Evolutionary conservation across 2,329 filamentous ascomycete genomes (phyloP), one percentile per base, ranked within the genome.

Genomic region (Blastomyces parvus): DNA sequence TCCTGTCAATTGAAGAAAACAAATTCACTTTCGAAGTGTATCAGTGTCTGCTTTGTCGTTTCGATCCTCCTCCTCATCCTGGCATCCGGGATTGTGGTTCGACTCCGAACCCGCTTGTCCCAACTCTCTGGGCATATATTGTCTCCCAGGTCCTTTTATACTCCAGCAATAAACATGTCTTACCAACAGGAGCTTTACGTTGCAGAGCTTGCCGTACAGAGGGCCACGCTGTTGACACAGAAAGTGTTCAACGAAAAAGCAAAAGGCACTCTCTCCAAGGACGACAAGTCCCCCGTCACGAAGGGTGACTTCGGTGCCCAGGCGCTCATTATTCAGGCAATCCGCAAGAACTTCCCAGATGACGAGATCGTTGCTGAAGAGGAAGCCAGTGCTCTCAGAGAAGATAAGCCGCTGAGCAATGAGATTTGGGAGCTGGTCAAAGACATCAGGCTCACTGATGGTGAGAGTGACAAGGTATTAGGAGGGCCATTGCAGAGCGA

Each of bases 261-360:
- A 70, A 97, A 97, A 80, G 93, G 93, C 70, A 97, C 94, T 56
- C 83, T 96, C 60, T 89, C 88, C 75, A 99, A 99, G 81, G 88
- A 90, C 77, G 94, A 99, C 82, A 91, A 90, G 74, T 96, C 92
- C 11, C 94, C 94, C 68, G 94, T 99, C 71, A 99, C 94, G 22
- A 94, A 97, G 70, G 94, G 93, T 75, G 94, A 99, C 80, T 97
- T 96, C 76, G 94, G 94, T 72, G 95, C 94, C 46, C 94, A 99
- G 80, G 92, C 94, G 40, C 85, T 99, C 68, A 96, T 99, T 77
- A 96, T 97, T 73, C 84, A 87, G 63, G 93, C 93, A 36, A 87
- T 99, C 69, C 87, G 88, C 77, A 85, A 90, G 77, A 90, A 89
- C 77, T 99, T 99, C 80, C 94, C 94, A 22, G 74, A 86, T 44